Percentiles rank a stretch among this genome's conserved stretches.
Evolutionary conservation across 2,329 filamentous ascomycete species (phyloP).

Genomic region (Grosmannia huntii): DNA sequence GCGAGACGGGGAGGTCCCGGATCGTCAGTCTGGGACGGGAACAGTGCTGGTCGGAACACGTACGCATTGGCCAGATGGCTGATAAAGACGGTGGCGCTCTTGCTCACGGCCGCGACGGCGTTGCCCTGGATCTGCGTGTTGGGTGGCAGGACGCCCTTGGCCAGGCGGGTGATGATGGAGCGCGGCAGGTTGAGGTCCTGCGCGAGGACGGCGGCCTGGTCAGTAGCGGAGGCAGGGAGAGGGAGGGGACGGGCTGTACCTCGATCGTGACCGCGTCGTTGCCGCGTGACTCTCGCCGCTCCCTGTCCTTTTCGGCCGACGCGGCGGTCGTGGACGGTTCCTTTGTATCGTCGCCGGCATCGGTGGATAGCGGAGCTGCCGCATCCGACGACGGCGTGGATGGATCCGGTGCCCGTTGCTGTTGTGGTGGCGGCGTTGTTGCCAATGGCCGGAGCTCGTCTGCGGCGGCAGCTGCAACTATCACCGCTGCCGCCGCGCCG

Average conservation of each 20-base stretch:
- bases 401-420: not conserved
- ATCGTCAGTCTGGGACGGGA: not conserved
- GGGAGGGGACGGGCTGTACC: conserved; percentile 21
- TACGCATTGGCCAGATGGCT: conserved; percentile 68
- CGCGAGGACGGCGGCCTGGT: not conserved
- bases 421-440: not conserved
- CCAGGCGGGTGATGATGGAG: conserved; percentile 67
- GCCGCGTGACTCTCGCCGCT: conserved; percentile 12
- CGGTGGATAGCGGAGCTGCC: not conserved
- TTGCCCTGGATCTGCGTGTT: conserved; percentile 79
- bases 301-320: conserved; percentile 11
- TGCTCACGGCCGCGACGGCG: conserved; percentile 65
- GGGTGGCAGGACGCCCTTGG: conserved; percentile 66
- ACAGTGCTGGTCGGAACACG: conserved; percentile 16
- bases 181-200: conserved; percentile 68
- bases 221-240: not conserved
- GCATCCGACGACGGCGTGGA: not conserved
- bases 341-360: not conserved
- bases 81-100: conserved; percentile 74
- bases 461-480: not conserved
- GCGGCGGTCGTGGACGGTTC: not conserved
- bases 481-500: not conserved
- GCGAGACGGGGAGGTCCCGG: too few relatives aligned
- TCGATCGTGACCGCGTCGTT: conserved; percentile 37
- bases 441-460: not conserved